phyloP scores from a whole-genome alignment of 2,329 filamentous ascomycete species.

The Endoconidiophora laricicola region DNA sequence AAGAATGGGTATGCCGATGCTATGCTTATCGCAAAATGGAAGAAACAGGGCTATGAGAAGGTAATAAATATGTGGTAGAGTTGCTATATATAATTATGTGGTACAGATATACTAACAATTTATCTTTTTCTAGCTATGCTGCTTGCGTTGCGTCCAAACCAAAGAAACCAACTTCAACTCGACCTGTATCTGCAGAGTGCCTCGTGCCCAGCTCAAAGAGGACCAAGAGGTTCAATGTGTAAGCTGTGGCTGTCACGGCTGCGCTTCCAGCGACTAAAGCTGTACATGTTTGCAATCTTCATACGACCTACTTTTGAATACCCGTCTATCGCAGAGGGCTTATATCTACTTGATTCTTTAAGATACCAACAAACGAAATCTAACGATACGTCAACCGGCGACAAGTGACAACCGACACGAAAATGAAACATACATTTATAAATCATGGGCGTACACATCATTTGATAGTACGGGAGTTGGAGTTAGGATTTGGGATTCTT shows the following conservation, averaged over 20 bases:
- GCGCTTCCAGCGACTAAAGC: constrained; percentile 61
- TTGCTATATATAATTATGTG: not conserved
- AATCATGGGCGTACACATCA: not conserved
- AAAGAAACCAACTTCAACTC: constrained; percentile 99
- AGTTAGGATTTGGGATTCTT: constrained; percentile 3
- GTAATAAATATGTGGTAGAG: constrained; percentile 28
- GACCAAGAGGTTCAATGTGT: constrained; percentile 85
- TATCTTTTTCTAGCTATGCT: constrained; percentile 53
- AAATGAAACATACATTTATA: not conserved
- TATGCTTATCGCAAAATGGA: constrained; percentile 97
- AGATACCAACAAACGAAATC: constrained; percentile 2
- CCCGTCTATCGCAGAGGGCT: too few species aligned
- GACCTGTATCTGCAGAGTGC: constrained; percentile 93
- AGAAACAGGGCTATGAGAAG: constrained; percentile 98
- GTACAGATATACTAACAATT: constrained; percentile 16
- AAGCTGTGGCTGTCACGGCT: constrained; percentile 84
- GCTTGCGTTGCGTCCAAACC: constrained; percentile 91
- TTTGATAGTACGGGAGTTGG: not conserved
- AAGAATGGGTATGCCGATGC: constrained; percentile 95
- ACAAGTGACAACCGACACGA: not conserved
- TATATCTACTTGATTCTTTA: not conserved
- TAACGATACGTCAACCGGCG: constrained; percentile 1
- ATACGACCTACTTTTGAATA: too few species aligned
- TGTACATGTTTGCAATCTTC: too few species aligned
- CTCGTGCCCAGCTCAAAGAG: constrained; percentile 75